Conservation (phyloP, 805 yeast species). For the Saturnispora diversa region DNA sequence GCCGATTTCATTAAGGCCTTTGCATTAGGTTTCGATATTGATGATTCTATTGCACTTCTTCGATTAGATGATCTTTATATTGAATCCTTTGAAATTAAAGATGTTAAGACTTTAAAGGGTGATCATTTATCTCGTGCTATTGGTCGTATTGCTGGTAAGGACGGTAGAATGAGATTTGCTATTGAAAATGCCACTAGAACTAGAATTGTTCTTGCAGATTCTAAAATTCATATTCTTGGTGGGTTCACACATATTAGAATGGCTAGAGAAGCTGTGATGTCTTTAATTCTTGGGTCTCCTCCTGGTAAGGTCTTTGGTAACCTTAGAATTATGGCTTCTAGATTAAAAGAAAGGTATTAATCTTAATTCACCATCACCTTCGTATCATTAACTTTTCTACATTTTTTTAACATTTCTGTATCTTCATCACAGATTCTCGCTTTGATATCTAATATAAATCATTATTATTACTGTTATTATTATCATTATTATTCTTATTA, state of each 20-base stretch:
- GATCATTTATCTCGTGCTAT: constrained; percentile 98
- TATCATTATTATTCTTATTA: too few relatives aligned
- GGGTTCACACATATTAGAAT: constrained; percentile 95
- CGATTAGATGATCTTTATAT: constrained; percentile 93
- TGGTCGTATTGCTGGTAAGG: constrained; percentile 99
- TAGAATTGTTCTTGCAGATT: constrained; percentile 93
- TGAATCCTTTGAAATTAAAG: constrained; percentile 94
- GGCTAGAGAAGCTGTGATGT: constrained; percentile 97
- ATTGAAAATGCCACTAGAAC: constrained; percentile 98
- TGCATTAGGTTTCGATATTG: constrained; percentile 92
- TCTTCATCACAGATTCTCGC: not conserved
- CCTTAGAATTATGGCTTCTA: constrained; percentile 90
- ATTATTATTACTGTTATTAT: not conserved
- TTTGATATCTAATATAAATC: not conserved
- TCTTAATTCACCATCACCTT: too few relatives aligned
- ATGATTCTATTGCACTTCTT: constrained; percentile 90
- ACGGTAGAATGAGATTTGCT: constrained; percentile 97
- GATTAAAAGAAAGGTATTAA: constrained; percentile 92
- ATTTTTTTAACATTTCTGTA: not conserved
- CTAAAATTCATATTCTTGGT: constrained; percentile 92
- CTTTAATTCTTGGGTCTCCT: constrained; percentile 92
- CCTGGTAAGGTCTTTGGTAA: constrained; percentile 98
- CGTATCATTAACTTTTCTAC: not conserved
- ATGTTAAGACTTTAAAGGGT: constrained; percentile 89
- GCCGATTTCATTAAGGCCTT: constrained; percentile 96